Evolutionary conservation across 1,139 yeast species (phyloP).

Genomic region (Scheffersomyces illinoinensis): DNA sequence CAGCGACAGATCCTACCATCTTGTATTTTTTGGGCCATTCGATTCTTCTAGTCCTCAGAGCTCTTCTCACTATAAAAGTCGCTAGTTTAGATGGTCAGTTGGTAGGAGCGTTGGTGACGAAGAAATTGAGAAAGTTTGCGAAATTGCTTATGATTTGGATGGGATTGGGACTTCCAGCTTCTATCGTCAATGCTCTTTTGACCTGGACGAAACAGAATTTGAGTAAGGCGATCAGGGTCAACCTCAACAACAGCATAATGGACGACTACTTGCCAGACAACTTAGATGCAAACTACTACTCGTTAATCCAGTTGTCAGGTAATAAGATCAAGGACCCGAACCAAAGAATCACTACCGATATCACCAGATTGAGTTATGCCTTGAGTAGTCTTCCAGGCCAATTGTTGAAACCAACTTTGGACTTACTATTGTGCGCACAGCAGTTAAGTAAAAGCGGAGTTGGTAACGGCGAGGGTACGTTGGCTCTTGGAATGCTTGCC

Average conservation of each 20-base stretch:
- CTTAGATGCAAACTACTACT: constrained; percentile 53
- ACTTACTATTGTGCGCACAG: constrained; percentile 78
- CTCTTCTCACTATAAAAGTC: constrained; percentile 75
- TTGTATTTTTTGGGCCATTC: constrained; percentile 57
- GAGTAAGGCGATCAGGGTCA: constrained; percentile 63
- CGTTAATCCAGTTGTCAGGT: constrained; percentile 57
- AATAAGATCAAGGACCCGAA: constrained; percentile 70
- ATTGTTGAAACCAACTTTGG: constrained; percentile 80
- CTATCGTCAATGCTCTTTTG: constrained; percentile 73
- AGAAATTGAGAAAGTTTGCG: constrained; percentile 64
- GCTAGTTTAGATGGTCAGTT: constrained; percentile 86
- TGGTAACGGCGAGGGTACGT: constrained; percentile 81
- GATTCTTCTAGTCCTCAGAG: constrained; percentile 62
- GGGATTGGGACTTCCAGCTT: constrained; percentile 83
- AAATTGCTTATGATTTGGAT: constrained; percentile 75
- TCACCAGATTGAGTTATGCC: constrained; percentile 71
- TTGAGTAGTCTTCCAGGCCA: constrained; percentile 83
- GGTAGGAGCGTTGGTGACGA: constrained; percentile 80
- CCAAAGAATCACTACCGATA: constrained; percentile 79
- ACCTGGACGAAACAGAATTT: constrained; percentile 70
- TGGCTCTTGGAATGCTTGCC: constrained; percentile 77
- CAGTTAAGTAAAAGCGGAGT: constrained; percentile 77
- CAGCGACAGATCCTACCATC: constrained; percentile 32
- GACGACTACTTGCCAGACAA: constrained; percentile 68
- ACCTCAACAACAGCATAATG: constrained; percentile 64